phyloP scores from a whole-genome alignment of 2,329 filamentous ascomycete species.

The Talaromyces sp. region DNA sequence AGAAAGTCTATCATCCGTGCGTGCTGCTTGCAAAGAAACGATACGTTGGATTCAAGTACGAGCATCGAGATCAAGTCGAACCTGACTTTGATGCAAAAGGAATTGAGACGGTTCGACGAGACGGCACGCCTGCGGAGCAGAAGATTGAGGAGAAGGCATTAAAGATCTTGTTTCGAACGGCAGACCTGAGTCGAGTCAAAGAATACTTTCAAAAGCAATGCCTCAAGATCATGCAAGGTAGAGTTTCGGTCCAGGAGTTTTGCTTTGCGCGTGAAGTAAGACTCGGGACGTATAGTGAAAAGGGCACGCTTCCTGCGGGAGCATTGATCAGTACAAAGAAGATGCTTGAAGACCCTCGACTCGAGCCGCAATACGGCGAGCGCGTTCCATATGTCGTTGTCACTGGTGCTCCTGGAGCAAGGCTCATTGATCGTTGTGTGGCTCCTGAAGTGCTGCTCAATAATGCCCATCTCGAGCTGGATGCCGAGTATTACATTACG shows the following conservation, averaged over 20 bases:
- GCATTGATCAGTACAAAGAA: conserved; percentile 81
- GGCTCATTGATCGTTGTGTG: conserved; percentile 85
- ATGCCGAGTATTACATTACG: conserved; percentile 93
- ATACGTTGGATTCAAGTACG: conserved; percentile 97
- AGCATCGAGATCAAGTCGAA: conserved; percentile 67
- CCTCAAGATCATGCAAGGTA: conserved; percentile 84
- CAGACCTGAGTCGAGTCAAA: conserved; percentile 86
- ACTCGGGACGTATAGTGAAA: conserved; percentile 81
- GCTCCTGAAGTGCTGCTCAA: conserved; percentile 77
- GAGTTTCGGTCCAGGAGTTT: conserved; percentile 89
- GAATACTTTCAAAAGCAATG: conserved; percentile 86
- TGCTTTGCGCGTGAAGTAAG: conserved; percentile 92
- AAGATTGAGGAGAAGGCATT: conserved; percentile 93
- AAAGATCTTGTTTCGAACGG: conserved; percentile 82
- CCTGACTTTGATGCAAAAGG: conserved; percentile 97
- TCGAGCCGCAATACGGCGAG: conserved; percentile 92
- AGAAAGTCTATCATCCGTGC: conserved; percentile 97
- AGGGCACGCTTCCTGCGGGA: conserved; percentile 75
- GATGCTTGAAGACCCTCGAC: conserved; percentile 81
- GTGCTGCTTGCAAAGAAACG: conserved; percentile 93
- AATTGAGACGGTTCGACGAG: conserved; percentile 92
- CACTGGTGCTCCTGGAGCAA: conserved; percentile 78
- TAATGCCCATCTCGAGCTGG: conserved; percentile 74
- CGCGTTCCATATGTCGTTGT: conserved; percentile 92
- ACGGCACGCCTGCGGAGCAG: conserved; percentile 92